Conservation (phyloP, 306 rosid genomes). For the Vigna reflexopilosa region DNA sequence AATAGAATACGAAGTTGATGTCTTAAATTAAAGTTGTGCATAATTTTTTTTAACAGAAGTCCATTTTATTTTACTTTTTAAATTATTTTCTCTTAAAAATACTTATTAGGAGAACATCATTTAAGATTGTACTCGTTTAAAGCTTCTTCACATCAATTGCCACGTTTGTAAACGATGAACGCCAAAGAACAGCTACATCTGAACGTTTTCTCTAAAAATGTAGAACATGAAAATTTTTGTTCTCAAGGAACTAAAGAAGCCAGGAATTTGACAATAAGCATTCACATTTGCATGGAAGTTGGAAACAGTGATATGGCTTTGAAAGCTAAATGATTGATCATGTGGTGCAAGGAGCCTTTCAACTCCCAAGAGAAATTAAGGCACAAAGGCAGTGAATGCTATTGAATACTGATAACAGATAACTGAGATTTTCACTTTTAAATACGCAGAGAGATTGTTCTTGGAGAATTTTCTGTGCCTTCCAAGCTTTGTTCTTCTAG, state of each 20-base stretch:
- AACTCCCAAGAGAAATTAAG: slow-evolving; percentile 26
- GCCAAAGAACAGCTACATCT: slow-evolving; percentile 20
- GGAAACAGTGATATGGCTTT: slow-evolving; percentile 15
- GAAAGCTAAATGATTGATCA: slow-evolving; percentile 2
- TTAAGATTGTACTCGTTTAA: too few relatives aligned
- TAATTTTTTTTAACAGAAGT: too few relatives aligned
- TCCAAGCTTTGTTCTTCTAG: slow-evolving; percentile 57
- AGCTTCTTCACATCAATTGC: slow-evolving; percentile 31
- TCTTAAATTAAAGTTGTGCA: too few relatives aligned
- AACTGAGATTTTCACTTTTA: not conserved
- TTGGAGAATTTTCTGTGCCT: slow-evolving; percentile 33
- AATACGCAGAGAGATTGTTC: slow-evolving; percentile 36
- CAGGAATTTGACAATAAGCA: slow-evolving; percentile 37
- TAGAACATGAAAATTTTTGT: slow-evolving; percentile 10
- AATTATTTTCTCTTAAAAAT: too few relatives aligned
- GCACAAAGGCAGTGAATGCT: slow-evolving; percentile 32
- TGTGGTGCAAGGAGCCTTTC: slow-evolving; percentile 34
- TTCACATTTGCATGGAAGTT: slow-evolving; percentile 29
- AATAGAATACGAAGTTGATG: too few relatives aligned
- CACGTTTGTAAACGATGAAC: slow-evolving; percentile 9
- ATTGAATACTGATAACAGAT: not conserved
- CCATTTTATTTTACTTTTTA: too few relatives aligned
- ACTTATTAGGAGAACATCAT: too few relatives aligned
- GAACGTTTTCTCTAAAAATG: slow-evolving; percentile 7
- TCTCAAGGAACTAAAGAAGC: slow-evolving; percentile 20